Evolutionary conservation across 2,329 filamentous ascomycete genomes (phyloP), one percentile per base, ranked within the genome.

Genomic region (Pseudogymnoascus sp.): DNA sequence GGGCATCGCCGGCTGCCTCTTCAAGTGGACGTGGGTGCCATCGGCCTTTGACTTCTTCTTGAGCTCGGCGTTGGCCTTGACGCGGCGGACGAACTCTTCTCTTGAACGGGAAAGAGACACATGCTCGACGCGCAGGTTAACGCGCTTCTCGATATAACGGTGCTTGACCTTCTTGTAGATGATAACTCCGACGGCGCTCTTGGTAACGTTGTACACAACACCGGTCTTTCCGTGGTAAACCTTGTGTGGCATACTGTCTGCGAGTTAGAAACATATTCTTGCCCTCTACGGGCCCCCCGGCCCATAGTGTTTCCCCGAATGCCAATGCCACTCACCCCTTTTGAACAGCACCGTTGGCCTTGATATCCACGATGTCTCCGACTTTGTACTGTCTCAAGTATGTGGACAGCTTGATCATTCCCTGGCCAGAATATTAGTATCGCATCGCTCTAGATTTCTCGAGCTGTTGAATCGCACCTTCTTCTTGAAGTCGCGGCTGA

Each of bases 141-240:
- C 88, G 80, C 95, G 93, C 92, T 99, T 99, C 90, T 99, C 95
- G 79, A 99, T 86, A 88, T 97, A 99, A 77, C 93, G 90, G 89
- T 98, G 95, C 83, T 93, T 92, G 79, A 99, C 95, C 81, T 96
- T 91, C 88, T 96, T 97, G 90, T 96, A 93, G 83, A 99, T 90
- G 83, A 99, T 97, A 81, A 99, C 90, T 76, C 95, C 95, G 78
- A 99, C 92, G 71, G 95, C 90, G 75, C 87, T 90, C 88, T 97
- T 96, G 82, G 93, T 95, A 75, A 99, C 95, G 86, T 99, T 99
- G 90, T 96, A 96, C 82, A 96, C 83, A 75, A 96, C 90, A 78
- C 92, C 92, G 69, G 93, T 96, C 90, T 98, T 98, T 77, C 93
- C 95, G 87, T 98, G 93, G 89, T 96, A 97, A 83, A 96, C 90